A percentile compares a stretch with the other conserved stretches of the same genome.
Conservation (phyloP, 139 green algal genomes). For the Dunaliella sp. region DNA sequence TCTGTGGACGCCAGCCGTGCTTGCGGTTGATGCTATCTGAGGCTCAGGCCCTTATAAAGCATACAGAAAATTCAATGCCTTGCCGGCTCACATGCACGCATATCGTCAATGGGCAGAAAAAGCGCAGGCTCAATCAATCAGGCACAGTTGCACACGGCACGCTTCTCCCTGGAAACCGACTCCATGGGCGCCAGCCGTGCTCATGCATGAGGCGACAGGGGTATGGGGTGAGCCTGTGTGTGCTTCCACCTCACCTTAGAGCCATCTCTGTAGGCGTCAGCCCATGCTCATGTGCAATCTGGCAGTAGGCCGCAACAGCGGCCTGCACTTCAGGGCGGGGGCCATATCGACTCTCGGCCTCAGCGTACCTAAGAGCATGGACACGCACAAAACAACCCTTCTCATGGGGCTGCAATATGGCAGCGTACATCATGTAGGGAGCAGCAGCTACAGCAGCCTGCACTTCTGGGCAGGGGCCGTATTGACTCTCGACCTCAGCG, state of each 20-base stretch:
- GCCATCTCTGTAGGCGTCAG: slow-evolving; percentile 65
- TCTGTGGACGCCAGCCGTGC: too few relatives aligned
- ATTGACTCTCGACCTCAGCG: slow-evolving; percentile 78
- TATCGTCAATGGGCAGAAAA: neutral
- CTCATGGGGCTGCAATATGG: too few relatives aligned
- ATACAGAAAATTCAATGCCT: neutral
- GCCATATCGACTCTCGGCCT: slow-evolving; percentile 77
- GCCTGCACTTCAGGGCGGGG: slow-evolving; percentile 59
- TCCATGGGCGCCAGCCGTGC: neutral
- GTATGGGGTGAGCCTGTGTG: too few relatives aligned
- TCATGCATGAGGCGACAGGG: too few relatives aligned
- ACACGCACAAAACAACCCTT: slow-evolving; percentile 32
- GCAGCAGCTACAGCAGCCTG: slow-evolving; percentile 46
- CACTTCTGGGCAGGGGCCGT: slow-evolving; percentile 70
- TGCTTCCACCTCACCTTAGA: slow-evolving; percentile 52
- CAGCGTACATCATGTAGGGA: too few relatives aligned
- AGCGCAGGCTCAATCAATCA: neutral
- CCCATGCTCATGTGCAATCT: slow-evolving; percentile 52
- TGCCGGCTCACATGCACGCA: neutral
- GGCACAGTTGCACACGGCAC: neutral
- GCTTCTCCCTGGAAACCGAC: neutral
- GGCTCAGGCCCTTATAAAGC: too few relatives aligned
- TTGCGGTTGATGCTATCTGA: too few relatives aligned
- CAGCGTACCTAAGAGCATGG: slow-evolving; percentile 66
- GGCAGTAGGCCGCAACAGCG: slow-evolving; percentile 61